A percentile compares a stretch with the other conserved stretches of the same genome.
Conservation (phyloP, 1,139 yeast genomes). For the Yamadazyma siamensis region DNA sequence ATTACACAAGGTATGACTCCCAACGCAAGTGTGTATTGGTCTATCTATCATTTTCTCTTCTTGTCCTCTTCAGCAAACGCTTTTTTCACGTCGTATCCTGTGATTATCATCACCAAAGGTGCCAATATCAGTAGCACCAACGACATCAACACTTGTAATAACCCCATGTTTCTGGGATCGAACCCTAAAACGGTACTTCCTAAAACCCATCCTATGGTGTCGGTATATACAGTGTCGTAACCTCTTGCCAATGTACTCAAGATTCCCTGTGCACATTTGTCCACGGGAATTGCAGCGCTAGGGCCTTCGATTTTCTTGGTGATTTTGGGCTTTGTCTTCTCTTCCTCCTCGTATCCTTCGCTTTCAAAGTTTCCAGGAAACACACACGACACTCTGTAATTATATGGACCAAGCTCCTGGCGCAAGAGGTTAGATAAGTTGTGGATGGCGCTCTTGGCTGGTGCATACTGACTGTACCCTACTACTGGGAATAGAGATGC, state of each 20-base stretch:
- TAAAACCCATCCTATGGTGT: constrained; percentile 79
- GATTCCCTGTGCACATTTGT: constrained; percentile 61
- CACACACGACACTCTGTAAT: constrained; percentile 58
- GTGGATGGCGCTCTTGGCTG: constrained; percentile 79
- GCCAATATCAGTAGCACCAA: constrained; percentile 55
- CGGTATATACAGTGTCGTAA: constrained; percentile 75
- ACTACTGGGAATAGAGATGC: constrained; percentile 83
- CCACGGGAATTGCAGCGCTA: constrained; percentile 65
- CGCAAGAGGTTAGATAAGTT: constrained; percentile 72
- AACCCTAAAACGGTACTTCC: constrained; percentile 68
- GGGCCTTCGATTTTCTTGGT: constrained; percentile 85
- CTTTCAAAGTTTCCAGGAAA: constrained; percentile 89
- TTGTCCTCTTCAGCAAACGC: constrained; percentile 24
- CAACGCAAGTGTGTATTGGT: no score
- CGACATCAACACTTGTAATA: constrained; percentile 49
- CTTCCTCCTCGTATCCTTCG: constrained; percentile 84
- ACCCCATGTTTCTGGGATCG: constrained; percentile 60
- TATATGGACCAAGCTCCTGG: constrained; percentile 73
- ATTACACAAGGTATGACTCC: no score
- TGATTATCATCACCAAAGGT: constrained; percentile 57
- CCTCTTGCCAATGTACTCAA: constrained; percentile 60
- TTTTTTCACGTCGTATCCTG: constrained; percentile 51
- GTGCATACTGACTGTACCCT: constrained; percentile 90
- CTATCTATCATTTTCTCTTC: constrained; percentile 7
- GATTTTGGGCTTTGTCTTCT: constrained; percentile 79